These are phyloP conservation scores for Inga laurina DNA, from an alignment of 306 rosid genomes.

Conservation along the genomic window DNA sequence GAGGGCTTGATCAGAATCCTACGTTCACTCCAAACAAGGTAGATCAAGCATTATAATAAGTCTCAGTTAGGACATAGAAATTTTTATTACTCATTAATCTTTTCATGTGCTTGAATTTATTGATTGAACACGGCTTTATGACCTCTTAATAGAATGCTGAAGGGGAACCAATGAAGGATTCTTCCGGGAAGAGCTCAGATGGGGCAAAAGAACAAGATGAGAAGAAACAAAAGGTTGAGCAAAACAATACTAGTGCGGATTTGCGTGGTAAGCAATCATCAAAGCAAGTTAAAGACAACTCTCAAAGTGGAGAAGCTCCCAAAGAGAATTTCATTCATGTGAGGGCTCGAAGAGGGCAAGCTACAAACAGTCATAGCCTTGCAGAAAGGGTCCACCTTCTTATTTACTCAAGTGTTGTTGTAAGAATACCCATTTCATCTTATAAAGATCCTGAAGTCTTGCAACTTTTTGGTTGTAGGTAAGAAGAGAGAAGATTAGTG, in stretches of 20 bases:
- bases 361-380: slow-evolving; percentile 93
- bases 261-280: slow-evolving; percentile 48
- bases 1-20: slow-evolving; percentile 44
- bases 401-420: not conserved
- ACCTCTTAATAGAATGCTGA: slow-evolving; percentile 52
- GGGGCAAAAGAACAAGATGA: slow-evolving; percentile 54
- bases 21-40: slow-evolving; percentile 60
- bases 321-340: slow-evolving; percentile 76
- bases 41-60: slow-evolving; percentile 9
- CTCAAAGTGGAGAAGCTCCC: slow-evolving; percentile 59
- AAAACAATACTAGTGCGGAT: slow-evolving; percentile 38
- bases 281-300: slow-evolving; percentile 59
- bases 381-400: slow-evolving; percentile 77
- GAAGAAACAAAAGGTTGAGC: slow-evolving; percentile 50
- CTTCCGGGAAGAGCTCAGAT: slow-evolving; percentile 49
- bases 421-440: not conserved
- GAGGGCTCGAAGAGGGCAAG: slow-evolving; percentile 88
- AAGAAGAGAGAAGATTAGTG: slow-evolving; percentile 88
- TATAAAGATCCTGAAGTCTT: not conserved
- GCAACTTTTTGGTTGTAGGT: slow-evolving; percentile 48
- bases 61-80: slow-evolving; percentile 8
- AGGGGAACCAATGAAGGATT: slow-evolving; percentile 50
- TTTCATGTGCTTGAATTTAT: not conserved
- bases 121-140: slow-evolving; percentile 27
- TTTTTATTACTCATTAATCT: slow-evolving; percentile 5